Conservation (phyloP, 768 basidiomycete genomes). For the Hebeloma cylindrosporum region DNA sequence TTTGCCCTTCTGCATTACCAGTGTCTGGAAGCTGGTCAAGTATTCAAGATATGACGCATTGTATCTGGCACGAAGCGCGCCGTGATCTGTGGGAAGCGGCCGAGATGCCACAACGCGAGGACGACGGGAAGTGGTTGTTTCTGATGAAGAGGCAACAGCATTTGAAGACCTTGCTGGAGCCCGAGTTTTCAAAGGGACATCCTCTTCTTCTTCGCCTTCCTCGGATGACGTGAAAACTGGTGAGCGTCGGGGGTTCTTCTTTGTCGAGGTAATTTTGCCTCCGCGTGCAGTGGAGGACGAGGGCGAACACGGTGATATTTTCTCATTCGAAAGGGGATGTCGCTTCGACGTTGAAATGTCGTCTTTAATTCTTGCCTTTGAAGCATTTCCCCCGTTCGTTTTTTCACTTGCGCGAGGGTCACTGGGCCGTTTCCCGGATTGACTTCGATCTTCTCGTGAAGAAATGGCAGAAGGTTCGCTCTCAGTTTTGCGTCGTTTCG, state of each 20-base stretch:
- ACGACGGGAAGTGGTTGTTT: slow-evolving; percentile 8
- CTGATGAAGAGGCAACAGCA: slow-evolving; percentile 18
- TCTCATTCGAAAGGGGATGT: not conserved
- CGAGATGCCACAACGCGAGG: slow-evolving; percentile 26
- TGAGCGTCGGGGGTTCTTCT: slow-evolving; percentile 50
- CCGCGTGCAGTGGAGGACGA: too few species aligned
- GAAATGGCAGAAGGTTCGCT: not conserved
- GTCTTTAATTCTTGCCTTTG: not conserved
- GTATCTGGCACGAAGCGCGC: slow-evolving; percentile 53
- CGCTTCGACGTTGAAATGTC: not conserved
- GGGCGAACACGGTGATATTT: too few species aligned
- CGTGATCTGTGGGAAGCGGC: slow-evolving; percentile 48
- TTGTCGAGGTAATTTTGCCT: slow-evolving; percentile 11
- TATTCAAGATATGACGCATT: slow-evolving; percentile 53
- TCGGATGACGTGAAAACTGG: slow-evolving; percentile 71
- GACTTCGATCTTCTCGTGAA: not conserved
- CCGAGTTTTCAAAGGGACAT: slow-evolving; percentile 5
- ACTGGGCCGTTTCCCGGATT: not conserved
- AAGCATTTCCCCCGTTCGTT: not conserved
- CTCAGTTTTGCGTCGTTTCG: slow-evolving; percentile 10
- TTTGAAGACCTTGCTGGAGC: slow-evolving; percentile 7
- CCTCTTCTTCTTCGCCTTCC: slow-evolving; percentile 48
- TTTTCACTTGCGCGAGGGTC: slow-evolving; percentile 1
- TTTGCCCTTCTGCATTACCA: slow-evolving; percentile 50
- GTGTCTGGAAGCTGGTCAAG: slow-evolving; percentile 42